Evolutionary conservation across 2,329 filamentous ascomycete species (phyloP).

Genomic region (Cladosporium cucumerinum): DNA sequence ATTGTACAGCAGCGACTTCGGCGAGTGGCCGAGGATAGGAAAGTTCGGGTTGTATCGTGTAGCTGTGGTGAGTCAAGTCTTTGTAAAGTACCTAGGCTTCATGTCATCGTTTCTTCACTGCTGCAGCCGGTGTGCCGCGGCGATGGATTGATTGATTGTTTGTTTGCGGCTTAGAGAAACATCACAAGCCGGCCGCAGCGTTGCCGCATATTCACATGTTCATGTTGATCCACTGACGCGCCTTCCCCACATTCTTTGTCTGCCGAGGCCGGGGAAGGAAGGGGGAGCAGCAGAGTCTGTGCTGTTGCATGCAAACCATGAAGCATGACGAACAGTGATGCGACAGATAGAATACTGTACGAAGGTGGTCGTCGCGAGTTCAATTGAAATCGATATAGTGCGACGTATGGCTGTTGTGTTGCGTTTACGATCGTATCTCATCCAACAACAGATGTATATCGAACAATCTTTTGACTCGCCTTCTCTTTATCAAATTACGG

Average conservation of each 20-base stretch:
- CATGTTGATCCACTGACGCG: conserved; percentile 7
- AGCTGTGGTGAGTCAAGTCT: background rate
- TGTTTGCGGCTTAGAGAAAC: background rate
- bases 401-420: background rate
- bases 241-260: conserved; percentile 3
- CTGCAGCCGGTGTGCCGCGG: background rate
- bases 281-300: background rate
- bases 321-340: background rate
- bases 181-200: conserved; percentile 4
- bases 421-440: background rate
- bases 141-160: background rate
- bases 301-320: background rate
- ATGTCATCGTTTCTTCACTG: background rate
- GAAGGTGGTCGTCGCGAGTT: background rate
- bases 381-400: too few species aligned
- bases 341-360: background rate
- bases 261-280: conserved; percentile 4
- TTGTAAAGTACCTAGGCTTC: background rate
- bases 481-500: background rate
- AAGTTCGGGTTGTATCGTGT: background rate
- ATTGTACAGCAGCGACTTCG: background rate
- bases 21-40: background rate
- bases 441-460: background rate
- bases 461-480: background rate
- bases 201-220: background rate